Evolutionary conservation across 2,329 filamentous ascomycete species (phyloP).

Genomic region (Diplocarpon mali): DNA sequence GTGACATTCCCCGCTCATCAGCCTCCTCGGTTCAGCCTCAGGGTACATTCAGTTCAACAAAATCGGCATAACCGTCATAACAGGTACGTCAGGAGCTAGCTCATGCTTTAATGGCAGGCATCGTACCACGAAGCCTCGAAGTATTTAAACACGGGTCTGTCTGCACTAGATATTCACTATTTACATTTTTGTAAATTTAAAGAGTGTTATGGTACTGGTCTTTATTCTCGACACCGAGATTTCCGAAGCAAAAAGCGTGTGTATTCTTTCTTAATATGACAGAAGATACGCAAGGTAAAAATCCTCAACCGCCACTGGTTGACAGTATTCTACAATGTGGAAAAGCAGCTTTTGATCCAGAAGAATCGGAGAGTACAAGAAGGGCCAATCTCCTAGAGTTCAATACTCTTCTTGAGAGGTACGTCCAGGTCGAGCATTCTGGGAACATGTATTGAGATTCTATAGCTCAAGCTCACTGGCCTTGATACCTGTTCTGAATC

Average conservation of each 20-base stretch:
- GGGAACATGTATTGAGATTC: constrained; percentile 7
- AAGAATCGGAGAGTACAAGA: constrained; percentile 12
- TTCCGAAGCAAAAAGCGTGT: neutral
- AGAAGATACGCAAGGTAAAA: constrained; percentile 1
- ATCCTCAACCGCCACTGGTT: constrained; percentile 18
- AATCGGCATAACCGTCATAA: no score
- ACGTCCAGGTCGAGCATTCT: neutral
- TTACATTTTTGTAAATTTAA: no score
- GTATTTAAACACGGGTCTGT: no score
- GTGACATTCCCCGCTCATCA: neutral
- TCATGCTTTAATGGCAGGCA: no score
- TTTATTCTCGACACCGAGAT: no score
- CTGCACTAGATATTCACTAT: no score
- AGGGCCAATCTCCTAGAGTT: constrained; percentile 14
- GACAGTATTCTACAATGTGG: constrained; percentile 23
- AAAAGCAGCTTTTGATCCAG: constrained; percentile 24
- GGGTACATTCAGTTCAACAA: neutral
- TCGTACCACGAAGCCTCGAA: no score
- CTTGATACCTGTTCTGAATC: constrained; percentile 50
- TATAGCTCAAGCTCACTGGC: constrained; percentile 36
- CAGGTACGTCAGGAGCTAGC: no score
- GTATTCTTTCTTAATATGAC: neutral
- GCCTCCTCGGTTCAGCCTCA: neutral
- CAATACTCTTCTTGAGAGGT: constrained; percentile 18
- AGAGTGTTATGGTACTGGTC: no score